A percentile compares a stretch with the other conserved stretches of the same genome.
These are phyloP conservation scores for Rosellinia necatrix DNA, from an alignment of 2,329 filamentous ascomycete species.

Conservation along the genomic window DNA sequence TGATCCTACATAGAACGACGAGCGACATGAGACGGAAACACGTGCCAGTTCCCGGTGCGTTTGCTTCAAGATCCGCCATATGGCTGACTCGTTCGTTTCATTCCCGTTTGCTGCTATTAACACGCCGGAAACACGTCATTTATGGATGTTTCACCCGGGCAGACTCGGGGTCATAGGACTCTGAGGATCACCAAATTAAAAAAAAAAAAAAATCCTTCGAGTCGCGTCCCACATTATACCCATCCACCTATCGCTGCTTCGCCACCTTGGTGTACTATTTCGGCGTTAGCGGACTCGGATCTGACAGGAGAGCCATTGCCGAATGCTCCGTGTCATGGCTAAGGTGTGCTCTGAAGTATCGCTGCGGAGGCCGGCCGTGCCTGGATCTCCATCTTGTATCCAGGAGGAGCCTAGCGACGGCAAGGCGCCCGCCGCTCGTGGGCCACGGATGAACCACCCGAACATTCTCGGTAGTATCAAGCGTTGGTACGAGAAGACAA, in stretches of 20 bases:
- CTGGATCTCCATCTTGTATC: conserved; percentile 36
- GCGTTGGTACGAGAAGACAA: not conserved
- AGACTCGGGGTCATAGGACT: no score
- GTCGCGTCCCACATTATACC: not conserved
- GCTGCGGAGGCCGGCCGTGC: conserved; percentile 35
- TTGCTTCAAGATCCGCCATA: no score
- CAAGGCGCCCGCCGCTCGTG: conserved; percentile 35
- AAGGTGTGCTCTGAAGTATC: conserved; percentile 36
- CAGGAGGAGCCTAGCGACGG: conserved; percentile 33
- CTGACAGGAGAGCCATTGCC: conserved; percentile 35
- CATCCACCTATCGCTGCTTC: conserved; percentile 8
- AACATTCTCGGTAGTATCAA: not conserved
- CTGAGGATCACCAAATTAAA: not conserved
- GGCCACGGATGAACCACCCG: conserved; percentile 37
- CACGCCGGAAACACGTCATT: not conserved
- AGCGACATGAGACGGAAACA: no score
- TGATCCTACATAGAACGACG: no score
- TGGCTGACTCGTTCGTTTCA: no score
- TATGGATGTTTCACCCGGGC: not conserved
- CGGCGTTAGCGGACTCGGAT: conserved; percentile 30
- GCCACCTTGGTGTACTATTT: conserved; percentile 20
- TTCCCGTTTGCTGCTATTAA: no score
- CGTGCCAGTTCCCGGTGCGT: no score
- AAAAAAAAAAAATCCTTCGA: not conserved
- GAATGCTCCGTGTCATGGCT: conserved; percentile 36